These are phyloP conservation scores for Vitis labrusca DNA, from an alignment of 164 flowering plant species.

Conservation along the genomic window DNA sequence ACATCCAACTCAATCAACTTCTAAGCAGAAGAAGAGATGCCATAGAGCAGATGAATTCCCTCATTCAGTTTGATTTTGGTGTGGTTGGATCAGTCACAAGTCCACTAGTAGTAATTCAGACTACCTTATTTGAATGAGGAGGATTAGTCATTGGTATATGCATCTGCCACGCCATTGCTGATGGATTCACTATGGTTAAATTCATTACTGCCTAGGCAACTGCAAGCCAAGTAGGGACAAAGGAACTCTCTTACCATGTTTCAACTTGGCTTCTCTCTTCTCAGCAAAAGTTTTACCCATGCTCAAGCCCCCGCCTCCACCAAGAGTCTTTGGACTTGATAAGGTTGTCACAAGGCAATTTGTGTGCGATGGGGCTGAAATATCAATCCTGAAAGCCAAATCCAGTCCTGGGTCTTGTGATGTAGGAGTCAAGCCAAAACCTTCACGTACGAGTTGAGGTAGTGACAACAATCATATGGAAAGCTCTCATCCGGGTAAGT, in stretches of 20 bases:
- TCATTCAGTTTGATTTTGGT: neutral
- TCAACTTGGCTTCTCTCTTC: neutral
- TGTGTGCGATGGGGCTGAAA: neutral
- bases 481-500: neutral
- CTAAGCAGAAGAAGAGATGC: neutral
- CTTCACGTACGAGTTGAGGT: constrained; percentile 9
- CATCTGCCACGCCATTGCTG: constrained; percentile 3
- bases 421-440: neutral
- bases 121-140: constrained; percentile 15
- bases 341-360: neutral
- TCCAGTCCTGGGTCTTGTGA: neutral
- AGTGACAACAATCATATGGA: constrained; percentile 11
- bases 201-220: constrained; percentile 11
- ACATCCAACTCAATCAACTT: neutral
- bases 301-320: neutral
- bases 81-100: neutral
- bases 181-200: neutral
- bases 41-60: neutral
- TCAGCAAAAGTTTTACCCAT: neutral
- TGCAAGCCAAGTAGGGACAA: neutral
- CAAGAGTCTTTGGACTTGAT: neutral
- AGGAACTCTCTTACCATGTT: neutral
- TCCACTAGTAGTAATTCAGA: constrained; percentile 5
- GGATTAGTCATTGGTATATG: constrained; percentile 8
- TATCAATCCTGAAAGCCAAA: neutral